phyloP scores from a whole-genome alignment of 2,329 filamentous ascomycete genomes.

The Diaporthe longicolla region DNA sequence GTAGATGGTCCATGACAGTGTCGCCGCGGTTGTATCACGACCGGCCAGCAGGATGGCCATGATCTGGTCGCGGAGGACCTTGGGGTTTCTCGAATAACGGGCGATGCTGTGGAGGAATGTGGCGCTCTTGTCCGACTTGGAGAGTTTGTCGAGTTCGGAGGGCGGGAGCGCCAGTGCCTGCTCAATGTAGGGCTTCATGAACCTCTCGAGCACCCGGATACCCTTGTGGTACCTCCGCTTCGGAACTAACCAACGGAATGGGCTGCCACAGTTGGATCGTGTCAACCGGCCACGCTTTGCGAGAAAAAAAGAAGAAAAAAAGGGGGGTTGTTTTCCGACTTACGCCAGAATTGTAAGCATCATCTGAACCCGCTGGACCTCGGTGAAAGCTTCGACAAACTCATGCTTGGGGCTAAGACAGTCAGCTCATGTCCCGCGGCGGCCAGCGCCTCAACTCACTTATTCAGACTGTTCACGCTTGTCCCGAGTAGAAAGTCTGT shows the following conservation, averaged over 20 bases:
- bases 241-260: constrained; percentile 71
- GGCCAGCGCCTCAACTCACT: constrained; percentile 49
- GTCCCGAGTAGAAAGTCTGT: constrained; percentile 78
- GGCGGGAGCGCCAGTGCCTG: constrained; percentile 73
- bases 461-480: constrained; percentile 62
- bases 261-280: constrained; percentile 55
- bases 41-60: constrained; percentile 81
- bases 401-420: constrained; percentile 62
- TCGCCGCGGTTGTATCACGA: constrained; percentile 70
- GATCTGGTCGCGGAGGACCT: constrained; percentile 81
- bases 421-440: constrained; percentile 42
- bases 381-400: constrained; percentile 79
- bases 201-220: constrained; percentile 76
- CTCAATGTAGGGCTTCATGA: constrained; percentile 79
- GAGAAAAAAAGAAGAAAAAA: background rate
- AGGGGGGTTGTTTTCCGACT: constrained; percentile 32
- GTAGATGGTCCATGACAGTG: constrained; percentile 59
- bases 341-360: constrained; percentile 67
- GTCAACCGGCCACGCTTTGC: background rate
- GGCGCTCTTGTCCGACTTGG: constrained; percentile 75
- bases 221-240: constrained; percentile 71
- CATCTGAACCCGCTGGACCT: constrained; percentile 78
- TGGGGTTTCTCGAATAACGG: constrained; percentile 73
- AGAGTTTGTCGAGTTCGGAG: constrained; percentile 77
- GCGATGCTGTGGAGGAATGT: constrained; percentile 86